These are phyloP conservation scores for Paecilomyces variotii DNA, from an alignment of 2,329 filamentous ascomycete species.

Conservation along the genomic window DNA sequence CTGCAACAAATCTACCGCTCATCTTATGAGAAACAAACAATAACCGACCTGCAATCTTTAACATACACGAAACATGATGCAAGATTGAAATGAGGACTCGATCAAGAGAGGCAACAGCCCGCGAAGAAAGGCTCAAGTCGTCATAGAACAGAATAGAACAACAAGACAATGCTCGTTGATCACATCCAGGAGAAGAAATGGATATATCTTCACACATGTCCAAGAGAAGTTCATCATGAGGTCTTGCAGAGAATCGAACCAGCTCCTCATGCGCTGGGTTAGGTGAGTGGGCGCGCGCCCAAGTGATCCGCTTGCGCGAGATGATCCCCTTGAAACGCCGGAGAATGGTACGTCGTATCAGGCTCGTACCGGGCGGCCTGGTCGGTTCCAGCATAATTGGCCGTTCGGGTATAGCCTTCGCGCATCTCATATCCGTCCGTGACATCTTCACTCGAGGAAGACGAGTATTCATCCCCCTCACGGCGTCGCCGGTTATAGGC, in stretches of 20 bases:
- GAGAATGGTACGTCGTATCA: constrained; percentile 19
- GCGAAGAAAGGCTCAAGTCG: background rate
- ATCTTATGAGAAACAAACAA: background rate
- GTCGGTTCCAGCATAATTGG: background rate
- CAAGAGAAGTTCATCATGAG: background rate
- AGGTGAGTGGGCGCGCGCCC: background rate
- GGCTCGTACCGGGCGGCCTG: constrained; percentile 16
- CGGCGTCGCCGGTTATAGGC: constrained; percentile 19
- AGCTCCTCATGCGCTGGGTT: background rate
- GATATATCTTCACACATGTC: background rate
- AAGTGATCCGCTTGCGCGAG: background rate
- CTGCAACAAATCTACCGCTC: background rate
- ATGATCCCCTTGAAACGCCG: constrained; percentile 2
- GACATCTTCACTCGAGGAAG: constrained; percentile 28
- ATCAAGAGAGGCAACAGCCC: background rate
- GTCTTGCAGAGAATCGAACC: background rate
- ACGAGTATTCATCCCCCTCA: constrained; percentile 25
- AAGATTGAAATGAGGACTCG: background rate
- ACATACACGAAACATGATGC: background rate
- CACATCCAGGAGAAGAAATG: background rate
- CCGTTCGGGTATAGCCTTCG: constrained; percentile 12
- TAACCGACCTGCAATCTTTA: background rate
- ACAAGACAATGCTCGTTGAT: background rate
- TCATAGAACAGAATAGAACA: background rate
- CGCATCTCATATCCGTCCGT: constrained; percentile 31